A percentile compares a stretch with the other conserved stretches of the same genome.
These are phyloP conservation scores for Pugionium cornutum DNA, from an alignment of 345 rosid genomes.

Conservation along the genomic window DNA sequence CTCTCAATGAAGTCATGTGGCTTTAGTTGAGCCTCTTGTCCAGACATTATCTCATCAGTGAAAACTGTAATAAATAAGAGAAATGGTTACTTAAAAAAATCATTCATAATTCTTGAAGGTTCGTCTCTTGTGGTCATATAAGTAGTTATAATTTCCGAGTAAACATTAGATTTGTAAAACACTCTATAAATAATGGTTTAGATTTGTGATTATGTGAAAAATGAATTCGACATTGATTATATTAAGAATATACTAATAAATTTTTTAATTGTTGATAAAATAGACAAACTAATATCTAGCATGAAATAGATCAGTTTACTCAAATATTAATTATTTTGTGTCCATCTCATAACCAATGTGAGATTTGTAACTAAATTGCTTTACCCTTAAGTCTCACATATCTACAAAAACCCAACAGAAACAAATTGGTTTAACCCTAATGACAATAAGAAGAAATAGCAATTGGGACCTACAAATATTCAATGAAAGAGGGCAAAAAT, in stretches of 20 bases:
- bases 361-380: constrained; percentile 20
- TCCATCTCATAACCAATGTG: constrained; percentile 15
- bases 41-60: constrained; percentile 38
- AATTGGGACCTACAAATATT: constrained; percentile 34
- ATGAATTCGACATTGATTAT: too few species aligned
- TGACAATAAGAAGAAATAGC: not conserved
- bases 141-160: too few species aligned
- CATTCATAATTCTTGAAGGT: too few species aligned
- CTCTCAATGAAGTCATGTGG: constrained; percentile 33
- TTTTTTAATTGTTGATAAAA: not conserved
- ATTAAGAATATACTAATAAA: not conserved
- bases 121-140: too few species aligned
- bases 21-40: constrained; percentile 36
- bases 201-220: too few species aligned
- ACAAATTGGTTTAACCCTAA: constrained; percentile 17
- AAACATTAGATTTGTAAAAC: too few species aligned
- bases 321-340: not conserved
- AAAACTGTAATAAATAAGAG: constrained; percentile 18
- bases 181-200: too few species aligned
- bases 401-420: constrained; percentile 18
- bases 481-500: constrained; percentile 23
- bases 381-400: constrained; percentile 27
- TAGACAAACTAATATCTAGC: not conserved
- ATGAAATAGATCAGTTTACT: not conserved
- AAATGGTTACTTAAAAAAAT: too few species aligned